Evolutionary conservation across 129 eudicot species (phyloP).

Genomic region (Flaveria trinervia): DNA sequence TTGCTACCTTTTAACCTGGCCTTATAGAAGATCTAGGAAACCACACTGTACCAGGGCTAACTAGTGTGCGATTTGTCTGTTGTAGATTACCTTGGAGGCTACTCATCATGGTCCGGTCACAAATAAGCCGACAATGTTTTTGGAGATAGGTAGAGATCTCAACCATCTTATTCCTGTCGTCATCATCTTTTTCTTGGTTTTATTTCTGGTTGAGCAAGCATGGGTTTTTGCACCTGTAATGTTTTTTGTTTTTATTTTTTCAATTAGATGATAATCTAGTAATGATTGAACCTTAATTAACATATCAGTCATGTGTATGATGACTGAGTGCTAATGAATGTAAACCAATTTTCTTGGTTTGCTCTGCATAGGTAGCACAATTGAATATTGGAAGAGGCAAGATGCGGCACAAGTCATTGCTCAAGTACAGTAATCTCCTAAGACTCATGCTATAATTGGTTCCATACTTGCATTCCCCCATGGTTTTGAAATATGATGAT

Average conservation of each 20-base stretch:
- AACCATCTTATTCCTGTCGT: neutral
- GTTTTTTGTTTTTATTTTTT: neutral
- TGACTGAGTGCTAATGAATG: neutral
- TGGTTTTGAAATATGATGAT: neutral
- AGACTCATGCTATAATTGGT: neutral
- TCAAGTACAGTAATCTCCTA: constrained; percentile 47
- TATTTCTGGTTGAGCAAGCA: constrained; percentile 1
- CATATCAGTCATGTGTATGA: neutral
- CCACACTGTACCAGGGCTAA: neutral
- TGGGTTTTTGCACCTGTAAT: constrained; percentile 9
- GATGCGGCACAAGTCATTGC: constrained; percentile 93
- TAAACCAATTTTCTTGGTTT: constrained; percentile 15
- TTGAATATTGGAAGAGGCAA: constrained; percentile 82
- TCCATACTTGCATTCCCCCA: constrained; percentile 6
- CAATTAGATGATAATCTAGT: neutral
- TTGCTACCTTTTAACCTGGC: neutral
- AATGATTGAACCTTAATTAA: neutral
- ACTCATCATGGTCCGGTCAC: constrained; percentile 99
- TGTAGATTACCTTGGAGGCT: constrained; percentile 92
- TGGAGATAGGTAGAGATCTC: constrained; percentile 78
- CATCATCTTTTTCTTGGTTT: neutral
- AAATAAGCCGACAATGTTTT: constrained; percentile 84
- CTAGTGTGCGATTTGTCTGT: constrained; percentile 21
- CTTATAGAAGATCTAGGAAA: neutral
- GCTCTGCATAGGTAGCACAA: constrained; percentile 70